These are phyloP conservation scores for Platanus orientalis DNA, from an alignment of 164 flowering plant species.

Conservation along the genomic window DNA sequence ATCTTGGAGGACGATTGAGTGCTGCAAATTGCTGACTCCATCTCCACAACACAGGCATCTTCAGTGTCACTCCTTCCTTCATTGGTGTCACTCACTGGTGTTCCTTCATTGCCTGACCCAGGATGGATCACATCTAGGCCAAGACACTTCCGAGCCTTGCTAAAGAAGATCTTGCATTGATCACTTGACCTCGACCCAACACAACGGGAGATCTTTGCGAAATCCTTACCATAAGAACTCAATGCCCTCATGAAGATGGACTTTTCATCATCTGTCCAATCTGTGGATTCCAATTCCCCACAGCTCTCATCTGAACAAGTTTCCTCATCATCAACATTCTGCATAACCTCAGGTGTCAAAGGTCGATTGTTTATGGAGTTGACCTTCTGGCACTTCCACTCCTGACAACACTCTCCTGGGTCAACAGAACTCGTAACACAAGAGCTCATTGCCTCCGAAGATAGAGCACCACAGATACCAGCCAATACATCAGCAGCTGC, in stretches of 20 bases:
- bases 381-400: constrained; percentile 41
- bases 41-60: constrained; percentile 60
- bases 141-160: constrained; percentile 86
- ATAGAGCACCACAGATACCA: constrained; percentile 76
- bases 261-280: constrained; percentile 96
- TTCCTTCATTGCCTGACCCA: constrained; percentile 30
- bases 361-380: constrained; percentile 29
- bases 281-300: constrained; percentile 65
- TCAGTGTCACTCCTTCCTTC: constrained; percentile 75
- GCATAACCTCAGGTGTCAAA: constrained; percentile 55
- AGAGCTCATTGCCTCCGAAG: constrained; percentile 92
- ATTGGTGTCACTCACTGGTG: constrained; percentile 44
- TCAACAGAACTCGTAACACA: constrained; percentile 78
- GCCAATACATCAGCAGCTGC: constrained; percentile 85
- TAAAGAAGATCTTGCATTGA: constrained; percentile 85
- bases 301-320: constrained; percentile 91
- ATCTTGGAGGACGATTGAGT: constrained; percentile 37
- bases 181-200: constrained; percentile 65
- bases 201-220: constrained; percentile 59
- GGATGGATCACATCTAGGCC: constrained; percentile 58
- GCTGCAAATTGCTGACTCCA: constrained; percentile 46
- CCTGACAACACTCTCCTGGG: constrained; percentile 50
- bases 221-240: constrained; percentile 76
- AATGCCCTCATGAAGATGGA: constrained; percentile 61
- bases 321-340: constrained; percentile 59